phyloP scores from a whole-genome alignment of 2,329 filamentous ascomycete genomes.

The Saccharata proteae region DNA sequence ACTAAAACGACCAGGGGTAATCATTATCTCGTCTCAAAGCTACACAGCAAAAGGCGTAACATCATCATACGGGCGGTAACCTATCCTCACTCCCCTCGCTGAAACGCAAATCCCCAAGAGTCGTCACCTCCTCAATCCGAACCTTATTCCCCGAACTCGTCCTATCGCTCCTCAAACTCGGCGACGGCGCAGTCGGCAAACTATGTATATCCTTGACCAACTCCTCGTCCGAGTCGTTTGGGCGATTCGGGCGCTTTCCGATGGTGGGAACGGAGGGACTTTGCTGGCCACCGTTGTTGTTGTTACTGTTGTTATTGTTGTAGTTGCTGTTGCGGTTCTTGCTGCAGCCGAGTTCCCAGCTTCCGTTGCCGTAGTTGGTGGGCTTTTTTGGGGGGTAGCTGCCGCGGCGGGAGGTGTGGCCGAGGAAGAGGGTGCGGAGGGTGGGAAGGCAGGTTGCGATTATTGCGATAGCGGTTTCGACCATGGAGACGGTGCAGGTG shows the following conservation, averaged over 20 bases:
- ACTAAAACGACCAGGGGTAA: no score
- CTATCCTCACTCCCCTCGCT: no score
- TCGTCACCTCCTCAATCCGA: no score
- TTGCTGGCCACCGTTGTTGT: conserved; percentile 2
- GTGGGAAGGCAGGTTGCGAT: conserved; percentile 28
- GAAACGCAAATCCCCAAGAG: no score
- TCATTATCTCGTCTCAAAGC: no score
- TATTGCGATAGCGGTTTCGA: conserved; percentile 28
- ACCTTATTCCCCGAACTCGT: no score
- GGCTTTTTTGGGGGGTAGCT: no score
- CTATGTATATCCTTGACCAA: conserved; percentile 8
- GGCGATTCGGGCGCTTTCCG: conserved; percentile 1
- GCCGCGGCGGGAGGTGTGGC: conserved; percentile 7
- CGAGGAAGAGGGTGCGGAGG: conserved; percentile 6
- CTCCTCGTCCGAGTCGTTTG: conserved; percentile 7
- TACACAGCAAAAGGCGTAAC: no score
- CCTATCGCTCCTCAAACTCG: no score
- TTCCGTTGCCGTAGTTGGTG: background rate
- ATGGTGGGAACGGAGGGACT: background rate
- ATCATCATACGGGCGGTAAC: no score
- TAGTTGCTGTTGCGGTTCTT: conserved; percentile 1
- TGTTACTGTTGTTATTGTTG: conserved; percentile 2
- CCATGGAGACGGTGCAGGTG: conserved; percentile 27
- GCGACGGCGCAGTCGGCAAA: no score
- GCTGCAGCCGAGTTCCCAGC: conserved; percentile 4